phyloP scores from a whole-genome alignment of 805 yeast species.

The Suhomyces sp. region DNA sequence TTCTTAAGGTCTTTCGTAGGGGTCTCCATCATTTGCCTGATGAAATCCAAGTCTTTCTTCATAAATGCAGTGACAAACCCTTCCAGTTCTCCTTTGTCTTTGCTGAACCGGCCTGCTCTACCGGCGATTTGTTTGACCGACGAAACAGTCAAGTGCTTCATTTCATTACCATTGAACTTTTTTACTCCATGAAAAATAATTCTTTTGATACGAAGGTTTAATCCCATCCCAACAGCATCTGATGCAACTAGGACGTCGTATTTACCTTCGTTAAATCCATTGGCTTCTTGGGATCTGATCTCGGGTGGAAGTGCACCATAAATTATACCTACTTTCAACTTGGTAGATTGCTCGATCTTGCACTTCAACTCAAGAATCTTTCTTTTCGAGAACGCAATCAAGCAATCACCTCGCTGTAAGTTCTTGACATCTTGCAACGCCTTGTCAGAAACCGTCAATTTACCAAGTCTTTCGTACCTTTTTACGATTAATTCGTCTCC shows the following conservation, averaged over 20 bases:
- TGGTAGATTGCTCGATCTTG: constrained; percentile 61
- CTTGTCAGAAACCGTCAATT: constrained; percentile 50
- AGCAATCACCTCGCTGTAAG: constrained; percentile 75
- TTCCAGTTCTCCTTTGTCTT: constrained; percentile 33
- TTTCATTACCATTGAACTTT: constrained; percentile 67
- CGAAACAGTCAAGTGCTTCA: constrained; percentile 52
- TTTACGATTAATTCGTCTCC: constrained; percentile 80
- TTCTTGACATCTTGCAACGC: constrained; percentile 34
- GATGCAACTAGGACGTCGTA: constrained; percentile 88
- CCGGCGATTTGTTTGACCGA: constrained; percentile 92
- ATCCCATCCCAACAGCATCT: constrained; percentile 98
- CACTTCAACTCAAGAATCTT: constrained; percentile 67
- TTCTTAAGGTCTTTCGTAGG: constrained; percentile 51
- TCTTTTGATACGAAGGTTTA: constrained; percentile 79
- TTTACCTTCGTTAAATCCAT: constrained; percentile 70
- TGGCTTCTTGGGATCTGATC: constrained; percentile 81
- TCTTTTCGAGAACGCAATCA: constrained; percentile 80
- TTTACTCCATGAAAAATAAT: constrained; percentile 65
- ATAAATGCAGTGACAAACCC: constrained; percentile 55
- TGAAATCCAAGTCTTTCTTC: constrained; percentile 39
- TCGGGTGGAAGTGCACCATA: constrained; percentile 97
- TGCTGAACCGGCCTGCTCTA: constrained; percentile 80
- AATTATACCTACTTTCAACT: constrained; percentile 75
- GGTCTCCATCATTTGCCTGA: constrained; percentile 47
- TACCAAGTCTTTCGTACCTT: constrained; percentile 71